Percentiles rank a stretch among this genome's conserved stretches.
Evolutionary conservation across 371 early-diverging fungal species (phyloP).

Genomic region (Mucor piriformis): DNA sequence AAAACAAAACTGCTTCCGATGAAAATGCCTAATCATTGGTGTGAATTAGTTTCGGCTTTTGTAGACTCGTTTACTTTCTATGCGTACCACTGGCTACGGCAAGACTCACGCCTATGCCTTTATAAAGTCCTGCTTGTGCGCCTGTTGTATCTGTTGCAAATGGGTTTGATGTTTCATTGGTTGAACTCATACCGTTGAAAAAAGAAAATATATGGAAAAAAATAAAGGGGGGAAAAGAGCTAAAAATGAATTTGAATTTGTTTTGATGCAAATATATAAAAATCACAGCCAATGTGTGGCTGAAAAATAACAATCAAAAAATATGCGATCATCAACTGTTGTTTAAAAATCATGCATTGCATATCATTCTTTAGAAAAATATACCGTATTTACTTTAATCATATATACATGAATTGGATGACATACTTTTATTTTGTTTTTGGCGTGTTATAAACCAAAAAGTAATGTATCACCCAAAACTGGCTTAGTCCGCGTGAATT

Average conservation of each 20-base stretch:
- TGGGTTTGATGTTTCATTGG: conserved; percentile 32
- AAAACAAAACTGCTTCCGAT: conserved; percentile 92
- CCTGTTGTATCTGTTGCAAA: conserved; percentile 32
- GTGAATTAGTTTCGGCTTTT: neutral
- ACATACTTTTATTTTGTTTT: too few species aligned
- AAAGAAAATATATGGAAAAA: neutral
- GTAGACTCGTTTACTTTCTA: neutral
- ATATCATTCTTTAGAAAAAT: too few species aligned
- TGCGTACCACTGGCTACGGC: conserved; percentile 72
- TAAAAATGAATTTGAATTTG: neutral
- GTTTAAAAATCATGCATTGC: neutral
- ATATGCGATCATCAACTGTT: neutral
- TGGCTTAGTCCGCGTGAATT: neutral
- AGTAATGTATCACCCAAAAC: too few species aligned
- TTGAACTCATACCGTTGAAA: conserved; percentile 17
- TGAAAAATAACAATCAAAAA: neutral
- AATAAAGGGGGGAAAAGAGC: neutral
- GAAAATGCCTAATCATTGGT: conserved; percentile 61
- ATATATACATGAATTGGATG: too few species aligned
- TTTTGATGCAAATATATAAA: neutral
- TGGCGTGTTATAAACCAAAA: too few species aligned
- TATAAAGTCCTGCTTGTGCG: conserved; percentile 58
- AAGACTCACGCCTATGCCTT: conserved; percentile 84
- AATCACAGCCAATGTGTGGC: conserved; percentile 1
- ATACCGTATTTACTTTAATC: too few species aligned